Evolutionary conservation across 306 rosid genomes (phyloP).

Genomic region (Prunus salicina): DNA sequence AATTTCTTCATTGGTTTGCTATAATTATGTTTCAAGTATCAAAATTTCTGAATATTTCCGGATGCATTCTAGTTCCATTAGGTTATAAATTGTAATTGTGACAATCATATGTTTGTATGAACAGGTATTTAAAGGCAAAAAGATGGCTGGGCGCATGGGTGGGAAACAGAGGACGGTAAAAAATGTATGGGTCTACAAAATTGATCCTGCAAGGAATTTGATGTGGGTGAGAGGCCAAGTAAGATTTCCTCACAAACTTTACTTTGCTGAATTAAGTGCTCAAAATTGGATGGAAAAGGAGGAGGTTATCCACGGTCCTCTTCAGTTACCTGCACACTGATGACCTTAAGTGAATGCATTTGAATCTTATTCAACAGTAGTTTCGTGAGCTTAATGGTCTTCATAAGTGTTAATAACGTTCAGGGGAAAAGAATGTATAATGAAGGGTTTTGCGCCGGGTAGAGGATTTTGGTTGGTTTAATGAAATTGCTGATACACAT

Average conservation of each 20-base stretch:
- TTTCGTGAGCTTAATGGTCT: background rate
- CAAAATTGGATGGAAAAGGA: conserved; percentile 7
- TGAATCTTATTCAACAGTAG: conserved; percentile 15
- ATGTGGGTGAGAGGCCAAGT: conserved; percentile 98
- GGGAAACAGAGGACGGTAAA: conserved; percentile 83
- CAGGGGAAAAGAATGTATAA: background rate
- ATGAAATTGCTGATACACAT: background rate
- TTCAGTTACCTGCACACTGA: background rate
- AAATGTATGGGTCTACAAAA: conserved; percentile 93
- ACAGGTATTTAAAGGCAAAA: conserved; percentile 77
- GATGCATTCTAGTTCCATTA: background rate
- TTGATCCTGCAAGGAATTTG: conserved; percentile 88
- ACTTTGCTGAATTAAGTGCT: background rate
- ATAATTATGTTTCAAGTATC: too few species aligned
- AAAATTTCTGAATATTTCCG: too few species aligned
- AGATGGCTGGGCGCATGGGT: conserved; percentile 99
- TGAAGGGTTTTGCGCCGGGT: background rate
- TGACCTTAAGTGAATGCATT: background rate
- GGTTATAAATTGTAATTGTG: background rate
- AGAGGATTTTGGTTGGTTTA: background rate
- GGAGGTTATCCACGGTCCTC: background rate
- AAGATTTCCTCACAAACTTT: conserved; percentile 24
- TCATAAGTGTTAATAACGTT: background rate
- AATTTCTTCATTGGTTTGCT: background rate
- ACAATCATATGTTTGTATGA: conserved; percentile 13